Base-by-base conservation (phyloP, 2,329 filamentous ascomycete genomes). In the Exophiala xenobiotica region DNA sequence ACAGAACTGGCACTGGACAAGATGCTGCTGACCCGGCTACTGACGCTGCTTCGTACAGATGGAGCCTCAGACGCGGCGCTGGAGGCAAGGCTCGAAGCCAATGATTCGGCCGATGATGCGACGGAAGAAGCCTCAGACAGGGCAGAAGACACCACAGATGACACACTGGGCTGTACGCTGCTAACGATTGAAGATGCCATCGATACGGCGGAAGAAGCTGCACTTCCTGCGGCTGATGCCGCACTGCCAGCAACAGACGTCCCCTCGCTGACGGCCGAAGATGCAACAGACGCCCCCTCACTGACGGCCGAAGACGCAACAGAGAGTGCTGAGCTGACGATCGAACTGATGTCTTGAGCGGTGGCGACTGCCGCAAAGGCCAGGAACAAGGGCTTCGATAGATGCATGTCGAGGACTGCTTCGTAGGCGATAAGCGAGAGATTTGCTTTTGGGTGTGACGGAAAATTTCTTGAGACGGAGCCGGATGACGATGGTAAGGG, bases 21-120 rank as follows among this genome's bases (percentile, higher is more conserved):
- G 19, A 58, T 31, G 42, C 52, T 53, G 49, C 49, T 55, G 46
- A 58, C 46, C 9, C 46, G 38, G 49, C 55, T 58, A 5, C 33
- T 44, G 39, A 58, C 22, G 18, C 55, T 58, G 55, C 49, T 55
- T 26, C 42, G 41, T 6, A 33, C 52, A 4, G 51, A 53, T 3
- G 44, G 33, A 22, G 37, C 33, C 5, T 53, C 55, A 3, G 52
- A 55, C n/a, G 51, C 48, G 9, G 52, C 55, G 3, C 45, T 49
- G 16, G 55, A 55, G 11, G 31, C 31, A 18, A 58, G 53, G 23
- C 55, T 58, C 9, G 55, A 43, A 18, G 29, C 46, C 6, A 43
- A 31, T 22, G 55, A 58, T 3, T 23, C 38, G 19, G 49, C 55
- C 6, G 43, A 39, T 8, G 52, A 29, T 4, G 11, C 33, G 24